Evolutionary conservation across 768 basidiomycete species (phyloP), one percentile per base, ranked within the genome.

Genomic region (Lyophyllum decastes): DNA sequence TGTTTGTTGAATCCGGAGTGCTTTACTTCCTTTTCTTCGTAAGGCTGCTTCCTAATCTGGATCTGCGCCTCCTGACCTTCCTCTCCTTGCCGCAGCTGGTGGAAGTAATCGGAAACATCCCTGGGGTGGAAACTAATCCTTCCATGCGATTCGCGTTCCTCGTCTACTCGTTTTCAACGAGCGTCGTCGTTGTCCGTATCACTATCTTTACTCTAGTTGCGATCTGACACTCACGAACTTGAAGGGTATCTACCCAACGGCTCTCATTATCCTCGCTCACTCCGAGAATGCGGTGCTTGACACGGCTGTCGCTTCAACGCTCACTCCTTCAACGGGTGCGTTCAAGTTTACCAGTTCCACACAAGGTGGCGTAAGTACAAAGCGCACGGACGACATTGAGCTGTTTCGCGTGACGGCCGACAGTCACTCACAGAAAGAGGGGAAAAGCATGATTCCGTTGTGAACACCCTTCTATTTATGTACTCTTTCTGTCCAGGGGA

Each of bases 21-120:
- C 40, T 59, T 10, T 59, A 59, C 24, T 59, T 59, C 34, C 12
- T 59, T 2, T 59, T 59, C 26, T 59, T 59, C 41, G 58, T 59
- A 24, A 25, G 17, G 24, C 5, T 10, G 4, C 27, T 49, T 27
- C 25, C 17, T 49, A 11, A 49, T 49, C 8, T 26, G 22, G 4
- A 12, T 16, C 17, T 17, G 25, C 24, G 17, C 27, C 6, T n/a
- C 48, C 24, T 49, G 12, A 49, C 25, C 6, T 25, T 22, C 19
- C 45, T 8, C 25, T 21, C 5, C 8, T 27, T 27, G 22, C 4
- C 25, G 24, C 27, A 49, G 48, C 48, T 49, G 5, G 48, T 49
- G 7, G 24, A 49, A 49, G 26, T 49, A 30, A 54, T 58, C n/a
- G 51, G 46, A 10, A 58, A 58, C 33, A 54, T 48, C n/a, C 45